These are phyloP conservation scores for Maudiozyma turicensis DNA, from an alignment of 805 yeast genomes.

Conservation along the genomic window DNA sequence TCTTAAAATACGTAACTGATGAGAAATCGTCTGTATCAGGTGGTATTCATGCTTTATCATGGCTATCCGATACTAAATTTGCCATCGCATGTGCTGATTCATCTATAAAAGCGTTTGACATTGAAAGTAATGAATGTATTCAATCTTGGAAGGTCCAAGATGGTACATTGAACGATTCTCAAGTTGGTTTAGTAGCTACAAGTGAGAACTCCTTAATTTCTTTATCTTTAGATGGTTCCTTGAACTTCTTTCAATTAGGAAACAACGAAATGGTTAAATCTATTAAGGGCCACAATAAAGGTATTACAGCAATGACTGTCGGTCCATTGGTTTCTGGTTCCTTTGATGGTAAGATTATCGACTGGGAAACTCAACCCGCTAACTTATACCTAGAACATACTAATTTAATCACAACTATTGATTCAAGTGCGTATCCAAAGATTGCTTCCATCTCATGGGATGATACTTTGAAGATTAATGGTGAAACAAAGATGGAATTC, in stretches of 20 bases:
- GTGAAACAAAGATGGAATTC: constrained; percentile 19
- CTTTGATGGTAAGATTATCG: constrained; percentile 64
- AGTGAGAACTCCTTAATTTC: constrained; percentile 48
- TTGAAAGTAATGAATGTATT: constrained; percentile 33
- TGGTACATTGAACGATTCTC: constrained; percentile 49
- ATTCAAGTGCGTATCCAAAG: constrained; percentile 20
- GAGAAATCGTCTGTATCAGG: constrained; percentile 49
- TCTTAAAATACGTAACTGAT: constrained; percentile 38
- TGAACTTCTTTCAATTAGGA: constrained; percentile 46
- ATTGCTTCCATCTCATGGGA: constrained; percentile 80
- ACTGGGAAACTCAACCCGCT: constrained; percentile 43
- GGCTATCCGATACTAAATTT: constrained; percentile 48
- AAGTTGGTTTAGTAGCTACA: constrained; percentile 66
- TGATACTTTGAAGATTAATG: constrained; percentile 46
- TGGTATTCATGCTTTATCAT: constrained; percentile 70
- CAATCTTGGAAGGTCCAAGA: constrained; percentile 42
- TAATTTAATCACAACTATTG: constrained; percentile 55
- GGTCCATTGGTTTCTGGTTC: constrained; percentile 50
- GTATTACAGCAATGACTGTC: constrained; percentile 52
- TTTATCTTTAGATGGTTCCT: constrained; percentile 60
- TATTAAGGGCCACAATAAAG: constrained; percentile 71
- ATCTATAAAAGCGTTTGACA: constrained; percentile 56
- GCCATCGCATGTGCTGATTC: constrained; percentile 82
- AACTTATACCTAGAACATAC: constrained; percentile 38
- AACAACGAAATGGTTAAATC: constrained; percentile 26